phyloP scores from a whole-genome alignment of 148 eudicot species.

The Pouteria glomerata region DNA sequence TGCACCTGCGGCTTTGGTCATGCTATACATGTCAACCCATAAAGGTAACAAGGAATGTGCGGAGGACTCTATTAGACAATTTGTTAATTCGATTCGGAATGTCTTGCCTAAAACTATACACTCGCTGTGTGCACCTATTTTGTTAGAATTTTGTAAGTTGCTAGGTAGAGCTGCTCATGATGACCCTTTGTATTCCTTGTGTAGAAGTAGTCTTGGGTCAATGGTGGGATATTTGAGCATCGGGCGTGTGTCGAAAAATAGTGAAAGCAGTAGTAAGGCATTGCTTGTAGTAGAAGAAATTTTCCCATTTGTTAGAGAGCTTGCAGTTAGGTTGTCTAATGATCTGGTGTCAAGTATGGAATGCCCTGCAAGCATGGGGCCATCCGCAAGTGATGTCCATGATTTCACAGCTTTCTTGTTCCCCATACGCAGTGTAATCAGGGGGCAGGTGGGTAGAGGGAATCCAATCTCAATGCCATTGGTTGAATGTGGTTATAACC shows the following conservation, averaged over 20 bases:
- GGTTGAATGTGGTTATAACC: slow-evolving; percentile 8
- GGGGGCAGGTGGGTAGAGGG: slow-evolving; percentile 6
- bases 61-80: slow-evolving; percentile 41
- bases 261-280: not conserved
- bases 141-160: slow-evolving; percentile 68
- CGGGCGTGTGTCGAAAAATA: slow-evolving; percentile 10
- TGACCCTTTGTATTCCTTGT: slow-evolving; percentile 41
- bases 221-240: slow-evolving; percentile 34
- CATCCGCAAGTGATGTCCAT: slow-evolving; percentile 33
- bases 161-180: slow-evolving; percentile 28
- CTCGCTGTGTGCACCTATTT: slow-evolving; percentile 33
- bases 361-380: slow-evolving; percentile 17
- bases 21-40: slow-evolving; percentile 49
- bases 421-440: slow-evolving; percentile 32
- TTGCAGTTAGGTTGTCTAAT: slow-evolving; percentile 34
- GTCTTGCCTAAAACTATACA: slow-evolving; percentile 8
- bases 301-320: slow-evolving; percentile 51
- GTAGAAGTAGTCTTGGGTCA: slow-evolving; percentile 58
- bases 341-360: slow-evolving; percentile 24
- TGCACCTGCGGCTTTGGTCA: slow-evolving; percentile 53
- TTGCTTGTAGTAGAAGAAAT: slow-evolving; percentile 36
- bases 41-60: slow-evolving; percentile 32
- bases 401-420: slow-evolving; percentile 58
- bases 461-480: slow-evolving; percentile 16
- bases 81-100: slow-evolving; percentile 24